phyloP scores from a whole-genome alignment of 768 basidiomycete genomes.

The Candolleomyces aberdarensis region DNA sequence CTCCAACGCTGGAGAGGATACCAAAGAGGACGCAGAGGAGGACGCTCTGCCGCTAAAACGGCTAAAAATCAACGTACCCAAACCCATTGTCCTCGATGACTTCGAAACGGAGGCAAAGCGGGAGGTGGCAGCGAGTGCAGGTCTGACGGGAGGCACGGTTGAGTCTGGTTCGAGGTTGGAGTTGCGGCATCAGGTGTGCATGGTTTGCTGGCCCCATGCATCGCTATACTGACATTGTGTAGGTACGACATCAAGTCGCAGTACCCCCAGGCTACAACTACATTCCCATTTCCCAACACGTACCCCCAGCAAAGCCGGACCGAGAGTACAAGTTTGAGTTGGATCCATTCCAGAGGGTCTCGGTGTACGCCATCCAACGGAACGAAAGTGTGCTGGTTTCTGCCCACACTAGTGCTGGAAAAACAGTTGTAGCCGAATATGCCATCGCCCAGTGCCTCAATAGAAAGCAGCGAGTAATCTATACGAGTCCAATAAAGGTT shows the following conservation, averaged over 20 bases:
- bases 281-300: constrained; percentile 84
- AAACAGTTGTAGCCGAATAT: constrained; percentile 99
- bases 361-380: constrained; percentile 91
- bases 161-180: constrained; percentile 70
- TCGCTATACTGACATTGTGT: background rate
- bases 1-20: constrained; percentile 20
- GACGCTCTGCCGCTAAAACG: constrained; percentile 52
- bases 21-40: constrained; percentile 19
- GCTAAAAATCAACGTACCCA: constrained; percentile 55
- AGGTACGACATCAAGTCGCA: constrained; percentile 96
- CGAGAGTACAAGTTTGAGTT: constrained; percentile 94
- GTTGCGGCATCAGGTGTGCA: constrained; percentile 72
- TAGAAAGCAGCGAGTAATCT: constrained; percentile 94
- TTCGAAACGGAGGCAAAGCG: constrained; percentile 93
- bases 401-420: constrained; percentile 98
- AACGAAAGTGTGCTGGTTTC: constrained; percentile 98
- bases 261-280: constrained; percentile 92
- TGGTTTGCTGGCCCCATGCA: background rate
- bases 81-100: constrained; percentile 85
- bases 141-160: constrained; percentile 65
- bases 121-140: constrained; percentile 86
- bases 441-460: constrained; percentile 96
- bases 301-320: constrained; percentile 87
- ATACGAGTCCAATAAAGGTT: constrained; percentile 99
- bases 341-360: constrained; percentile 96